Conservation (phyloP, 768 basidiomycete genomes). For the Dendrothele bispora region DNA sequence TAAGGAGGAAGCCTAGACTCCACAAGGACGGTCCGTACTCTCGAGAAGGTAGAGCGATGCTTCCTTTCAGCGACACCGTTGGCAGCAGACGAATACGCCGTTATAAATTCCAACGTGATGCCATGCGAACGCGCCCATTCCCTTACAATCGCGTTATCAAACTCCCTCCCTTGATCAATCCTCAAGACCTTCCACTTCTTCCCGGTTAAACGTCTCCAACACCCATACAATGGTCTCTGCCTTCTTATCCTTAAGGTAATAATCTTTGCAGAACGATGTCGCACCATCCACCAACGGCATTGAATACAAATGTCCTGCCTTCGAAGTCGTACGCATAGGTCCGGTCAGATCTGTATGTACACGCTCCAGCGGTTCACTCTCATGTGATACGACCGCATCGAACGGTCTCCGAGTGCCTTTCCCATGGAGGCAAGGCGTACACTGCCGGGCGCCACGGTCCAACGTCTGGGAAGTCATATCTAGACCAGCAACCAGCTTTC, state of each 20-base stretch:
- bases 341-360: conserved; percentile 1
- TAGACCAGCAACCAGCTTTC: neutral
- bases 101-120: conserved; percentile 16
- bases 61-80: conserved; percentile 24
- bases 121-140: conserved; percentile 11
- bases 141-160: conserved; percentile 6
- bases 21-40: neutral
- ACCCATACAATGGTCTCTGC: no score
- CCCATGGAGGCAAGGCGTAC: neutral
- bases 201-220: no score
- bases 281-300: conserved; percentile 3
- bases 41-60: neutral
- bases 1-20: neutral
- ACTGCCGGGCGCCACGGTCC: neutral
- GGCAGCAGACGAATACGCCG: conserved; percentile 21
- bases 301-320: neutral
- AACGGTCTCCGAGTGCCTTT: neutral
- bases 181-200: neutral
- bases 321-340: neutral
- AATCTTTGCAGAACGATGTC: neutral
- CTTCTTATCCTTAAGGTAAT: no score
- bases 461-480: neutral
- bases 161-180: conserved; percentile 25
- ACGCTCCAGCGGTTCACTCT: neutral
- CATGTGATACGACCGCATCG: neutral